Evolutionary conservation across 441 rosid species (phyloP).

Genomic region (Aquilaria agallochum): DNA sequence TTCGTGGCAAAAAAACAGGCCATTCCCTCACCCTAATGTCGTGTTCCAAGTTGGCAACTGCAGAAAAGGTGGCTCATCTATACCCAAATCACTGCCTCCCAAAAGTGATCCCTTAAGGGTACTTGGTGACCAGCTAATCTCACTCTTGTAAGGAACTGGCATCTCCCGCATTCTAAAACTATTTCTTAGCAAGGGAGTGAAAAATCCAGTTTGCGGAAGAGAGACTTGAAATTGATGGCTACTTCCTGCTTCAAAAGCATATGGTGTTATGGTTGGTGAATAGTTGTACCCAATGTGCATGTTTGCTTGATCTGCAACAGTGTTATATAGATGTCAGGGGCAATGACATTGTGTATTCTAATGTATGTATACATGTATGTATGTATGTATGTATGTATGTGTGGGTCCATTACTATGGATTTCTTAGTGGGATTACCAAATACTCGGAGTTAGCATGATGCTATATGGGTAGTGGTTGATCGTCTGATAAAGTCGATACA

Average conservation of each 20-base stretch:
- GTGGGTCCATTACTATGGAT: no score
- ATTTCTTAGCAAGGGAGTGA: constrained; percentile 20
- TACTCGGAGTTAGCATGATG: no score
- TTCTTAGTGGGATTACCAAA: no score
- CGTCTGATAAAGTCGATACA: no score
- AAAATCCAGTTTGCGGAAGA: constrained; percentile 2
- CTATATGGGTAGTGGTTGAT: no score
- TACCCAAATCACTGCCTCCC: background rate
- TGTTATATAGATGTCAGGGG: background rate
- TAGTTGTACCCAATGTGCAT: constrained; percentile 16
- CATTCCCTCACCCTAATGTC: constrained; percentile 19
- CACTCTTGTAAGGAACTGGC: constrained; percentile 13
- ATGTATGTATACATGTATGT: background rate
- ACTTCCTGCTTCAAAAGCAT: constrained; percentile 11
- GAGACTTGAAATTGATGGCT: constrained; percentile 16
- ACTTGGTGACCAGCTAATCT: constrained; percentile 13
- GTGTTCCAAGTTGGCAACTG: constrained; percentile 21
- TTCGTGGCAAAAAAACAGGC: constrained; percentile 11
- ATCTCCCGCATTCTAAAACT: constrained; percentile 27
- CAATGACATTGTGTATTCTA: no score
- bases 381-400: no score
- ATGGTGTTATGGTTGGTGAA: constrained; percentile 20
- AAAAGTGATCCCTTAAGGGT: constrained; percentile 12
- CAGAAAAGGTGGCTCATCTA: constrained; percentile 13
- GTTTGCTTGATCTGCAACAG: constrained; percentile 25